A percentile compares a stretch with the other conserved stretches of the same genome.
These are phyloP conservation scores for Aspergillus oerlinghausenensis DNA, from an alignment of 2,329 filamentous ascomycete genomes.

Conservation along the genomic window DNA sequence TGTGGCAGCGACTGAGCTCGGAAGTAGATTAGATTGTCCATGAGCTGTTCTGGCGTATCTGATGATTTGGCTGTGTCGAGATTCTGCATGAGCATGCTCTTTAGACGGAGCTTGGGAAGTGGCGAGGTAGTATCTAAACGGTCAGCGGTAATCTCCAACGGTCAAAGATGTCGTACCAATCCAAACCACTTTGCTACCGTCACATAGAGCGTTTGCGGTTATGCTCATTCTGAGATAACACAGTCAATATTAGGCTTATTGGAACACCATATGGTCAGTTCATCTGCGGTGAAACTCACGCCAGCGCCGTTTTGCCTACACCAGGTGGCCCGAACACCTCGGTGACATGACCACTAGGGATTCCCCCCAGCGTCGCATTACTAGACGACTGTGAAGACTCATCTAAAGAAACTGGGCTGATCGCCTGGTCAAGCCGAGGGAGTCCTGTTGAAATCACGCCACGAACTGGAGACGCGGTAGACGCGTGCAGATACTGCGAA, in stretches of 20 bases:
- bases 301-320: conserved; percentile 76
- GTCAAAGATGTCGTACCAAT: conserved; percentile 58
- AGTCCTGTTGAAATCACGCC: conserved; percentile 42
- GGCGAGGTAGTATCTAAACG: conserved; percentile 46
- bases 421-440: conserved; percentile 42
- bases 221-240: conserved; percentile 60
- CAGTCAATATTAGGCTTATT: conserved; percentile 11
- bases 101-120: conserved; percentile 46
- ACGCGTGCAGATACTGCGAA: conserved; percentile 33
- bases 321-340: conserved; percentile 88
- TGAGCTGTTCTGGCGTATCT: conserved; percentile 22
- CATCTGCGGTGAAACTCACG: conserved; percentile 49
- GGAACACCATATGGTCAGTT: not conserved
- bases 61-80: conserved; percentile 6
- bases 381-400: conserved; percentile 7
- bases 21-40: conserved; percentile 61
- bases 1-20: conserved; percentile 56
- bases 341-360: conserved; percentile 71
- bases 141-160: conserved; percentile 3
- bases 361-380: conserved; percentile 46
- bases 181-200: conserved; percentile 68
- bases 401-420: conserved; percentile 13
- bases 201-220: conserved; percentile 57
- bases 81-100: conserved; percentile 38
- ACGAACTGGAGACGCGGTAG: conserved; percentile 12